These are phyloP conservation scores for Cnidoscolus chayamansa DNA, from an alignment of 441 rosid genomes.

Conservation along the genomic window DNA sequence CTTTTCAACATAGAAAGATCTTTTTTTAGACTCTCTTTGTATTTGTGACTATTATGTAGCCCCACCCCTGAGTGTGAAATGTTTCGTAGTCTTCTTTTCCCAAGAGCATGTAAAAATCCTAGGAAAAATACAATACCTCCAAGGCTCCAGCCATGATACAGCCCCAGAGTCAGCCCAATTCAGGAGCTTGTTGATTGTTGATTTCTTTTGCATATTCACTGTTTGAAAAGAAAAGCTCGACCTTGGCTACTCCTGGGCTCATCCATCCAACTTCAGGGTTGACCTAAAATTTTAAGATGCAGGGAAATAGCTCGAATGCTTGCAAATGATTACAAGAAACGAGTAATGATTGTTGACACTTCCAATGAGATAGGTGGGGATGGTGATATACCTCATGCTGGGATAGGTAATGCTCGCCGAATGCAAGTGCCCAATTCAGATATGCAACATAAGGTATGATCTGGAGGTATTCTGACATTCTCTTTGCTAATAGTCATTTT, in stretches of 20 bases:
- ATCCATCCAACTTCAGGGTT: conserved; percentile 16
- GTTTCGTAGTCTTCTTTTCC: neutral
- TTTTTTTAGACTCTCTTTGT: neutral
- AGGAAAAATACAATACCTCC: neutral
- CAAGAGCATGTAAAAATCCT: too few species aligned
- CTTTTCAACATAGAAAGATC: neutral
- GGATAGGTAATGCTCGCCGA: conserved; percentile 89
- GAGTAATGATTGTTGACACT: conserved; percentile 94
- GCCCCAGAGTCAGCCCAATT: neutral
- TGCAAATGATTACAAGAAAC: conserved; percentile 76
- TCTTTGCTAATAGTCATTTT: conserved; percentile 6
- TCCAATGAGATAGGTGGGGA: conserved; percentile 98
- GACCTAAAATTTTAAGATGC: conserved; percentile 21
- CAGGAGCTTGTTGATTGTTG: neutral
- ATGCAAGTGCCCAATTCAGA: conserved; percentile 90
- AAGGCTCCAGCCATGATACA: neutral
- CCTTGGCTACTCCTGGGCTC: conserved; percentile 8
- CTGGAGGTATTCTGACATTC: conserved; percentile 6
- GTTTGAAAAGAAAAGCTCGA: neutral
- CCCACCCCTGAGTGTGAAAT: neutral
- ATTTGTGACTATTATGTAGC: neutral
- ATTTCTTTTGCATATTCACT: conserved; percentile 3
- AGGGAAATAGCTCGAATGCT: conserved; percentile 94
- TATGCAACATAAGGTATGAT: conserved; percentile 79
- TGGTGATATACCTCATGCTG: conserved; percentile 95